Evolutionary conservation across 148 eudicot species (phyloP).

Genomic region (Cornus suecica): DNA sequence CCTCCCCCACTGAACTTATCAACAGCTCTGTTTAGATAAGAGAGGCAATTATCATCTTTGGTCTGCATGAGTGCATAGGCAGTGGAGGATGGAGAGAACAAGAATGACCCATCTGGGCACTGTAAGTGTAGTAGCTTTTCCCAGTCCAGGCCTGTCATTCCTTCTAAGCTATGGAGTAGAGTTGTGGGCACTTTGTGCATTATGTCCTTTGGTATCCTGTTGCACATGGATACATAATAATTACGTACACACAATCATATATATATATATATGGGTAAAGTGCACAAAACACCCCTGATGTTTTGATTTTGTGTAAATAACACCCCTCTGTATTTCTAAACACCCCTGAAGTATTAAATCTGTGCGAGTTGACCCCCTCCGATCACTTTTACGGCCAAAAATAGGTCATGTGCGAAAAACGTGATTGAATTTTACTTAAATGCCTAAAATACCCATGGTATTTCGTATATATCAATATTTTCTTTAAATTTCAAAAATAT

Average conservation of each 20-base stretch:
- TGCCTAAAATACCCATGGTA: too few species aligned
- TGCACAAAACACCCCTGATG: too few species aligned
- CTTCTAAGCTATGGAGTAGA: conserved; percentile 82
- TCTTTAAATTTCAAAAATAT: too few species aligned
- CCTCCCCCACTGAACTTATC: conserved; percentile 87
- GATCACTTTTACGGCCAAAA: too few species aligned
- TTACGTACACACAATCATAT: conserved; percentile 7
- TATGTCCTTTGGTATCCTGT: conserved; percentile 81
- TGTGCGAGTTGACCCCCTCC: too few species aligned
- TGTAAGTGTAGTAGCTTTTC: conserved; percentile 68
- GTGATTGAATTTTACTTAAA: too few species aligned
- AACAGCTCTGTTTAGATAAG: conserved; percentile 52
- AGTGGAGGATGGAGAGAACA: conserved; percentile 93
- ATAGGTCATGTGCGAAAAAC: too few species aligned
- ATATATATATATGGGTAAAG: too few species aligned
- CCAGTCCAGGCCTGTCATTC: conserved; percentile 73
- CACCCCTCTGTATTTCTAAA: too few species aligned
- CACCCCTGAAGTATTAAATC: too few species aligned
- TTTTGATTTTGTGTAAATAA: too few species aligned
- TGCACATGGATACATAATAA: conserved; percentile 1
- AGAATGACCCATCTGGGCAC: conserved; percentile 78
- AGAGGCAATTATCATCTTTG: conserved; percentile 57
- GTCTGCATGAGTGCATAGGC: conserved; percentile 93
- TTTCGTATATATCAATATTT: too few species aligned
- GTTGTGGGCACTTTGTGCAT: conserved; percentile 80